phyloP scores from a whole-genome alignment of 345 rosid genomes.

The Citropsis articulata region DNA sequence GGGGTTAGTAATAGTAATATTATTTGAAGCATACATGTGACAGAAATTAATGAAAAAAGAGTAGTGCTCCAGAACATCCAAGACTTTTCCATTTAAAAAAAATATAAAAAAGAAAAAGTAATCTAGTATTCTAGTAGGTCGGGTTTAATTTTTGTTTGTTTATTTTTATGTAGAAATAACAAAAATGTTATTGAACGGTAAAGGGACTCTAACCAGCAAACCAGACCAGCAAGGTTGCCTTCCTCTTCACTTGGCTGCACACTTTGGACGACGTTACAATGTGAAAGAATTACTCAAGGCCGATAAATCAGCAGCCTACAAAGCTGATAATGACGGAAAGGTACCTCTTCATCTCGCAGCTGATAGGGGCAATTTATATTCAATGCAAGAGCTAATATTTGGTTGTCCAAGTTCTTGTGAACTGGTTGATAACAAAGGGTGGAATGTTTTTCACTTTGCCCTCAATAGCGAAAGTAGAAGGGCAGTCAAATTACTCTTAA shows the following conservation, averaged over 20 bases:
- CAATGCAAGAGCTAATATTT: neutral
- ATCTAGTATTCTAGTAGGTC: too few species aligned
- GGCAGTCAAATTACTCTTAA: neutral
- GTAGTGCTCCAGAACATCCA: too few species aligned
- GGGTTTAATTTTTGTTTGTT: neutral
- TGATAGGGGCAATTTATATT: neutral
- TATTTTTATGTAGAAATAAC: neutral
- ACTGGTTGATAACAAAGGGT: neutral
- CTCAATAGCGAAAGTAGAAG: neutral
- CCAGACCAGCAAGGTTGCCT: slow-evolving; percentile 12
- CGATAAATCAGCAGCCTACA: slow-evolving; percentile 5
- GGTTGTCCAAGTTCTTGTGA: slow-evolving; percentile 6
- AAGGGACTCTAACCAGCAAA: neutral
- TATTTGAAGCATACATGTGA: too few species aligned
- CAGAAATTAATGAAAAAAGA: too few species aligned
- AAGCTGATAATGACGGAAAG: neutral
- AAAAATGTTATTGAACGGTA: neutral
- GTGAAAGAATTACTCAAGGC: neutral
- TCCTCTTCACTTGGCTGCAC: slow-evolving; percentile 25
- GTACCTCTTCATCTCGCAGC: neutral
- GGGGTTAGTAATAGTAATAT: too few species aligned
- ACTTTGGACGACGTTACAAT: neutral
- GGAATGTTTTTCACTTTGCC: slow-evolving; percentile 8
- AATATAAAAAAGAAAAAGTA: too few species aligned
- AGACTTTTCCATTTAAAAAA: too few species aligned